Evolutionary conservation across 345 rosid genomes (phyloP).

Genomic region (Luvunga scandens): DNA sequence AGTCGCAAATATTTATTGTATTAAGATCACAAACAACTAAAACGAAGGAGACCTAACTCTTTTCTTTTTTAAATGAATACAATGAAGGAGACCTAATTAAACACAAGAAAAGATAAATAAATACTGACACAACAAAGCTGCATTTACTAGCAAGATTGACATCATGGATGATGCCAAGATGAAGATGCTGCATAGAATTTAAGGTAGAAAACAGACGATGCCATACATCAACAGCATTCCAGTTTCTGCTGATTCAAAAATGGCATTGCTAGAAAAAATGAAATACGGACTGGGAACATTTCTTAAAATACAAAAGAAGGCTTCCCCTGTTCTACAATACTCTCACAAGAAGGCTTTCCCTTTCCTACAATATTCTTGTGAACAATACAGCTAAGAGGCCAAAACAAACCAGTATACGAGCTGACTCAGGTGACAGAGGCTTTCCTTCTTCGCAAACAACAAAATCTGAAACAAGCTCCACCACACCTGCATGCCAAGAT

Average conservation of each 20-base stretch:
- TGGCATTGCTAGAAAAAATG: background rate
- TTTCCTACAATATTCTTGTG: background rate
- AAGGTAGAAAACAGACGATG: background rate
- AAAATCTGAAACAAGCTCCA: slow-evolving; percentile 82
- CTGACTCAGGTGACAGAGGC: slow-evolving; percentile 83
- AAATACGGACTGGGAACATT: background rate
- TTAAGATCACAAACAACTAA: background rate
- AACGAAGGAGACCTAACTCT: background rate
- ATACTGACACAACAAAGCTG: too few relatives aligned
- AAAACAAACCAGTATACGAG: slow-evolving; percentile 74
- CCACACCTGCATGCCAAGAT: slow-evolving; percentile 52
- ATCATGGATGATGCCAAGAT: background rate
- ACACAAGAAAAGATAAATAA: too few relatives aligned
- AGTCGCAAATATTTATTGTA: background rate
- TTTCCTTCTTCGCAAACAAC: slow-evolving; percentile 94
- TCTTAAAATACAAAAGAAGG: background rate
- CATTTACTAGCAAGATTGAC: background rate
- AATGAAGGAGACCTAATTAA: background rate
- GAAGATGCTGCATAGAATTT: background rate
- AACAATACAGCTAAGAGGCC: background rate
- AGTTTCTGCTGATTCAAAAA: background rate
- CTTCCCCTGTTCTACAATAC: background rate
- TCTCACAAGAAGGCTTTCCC: too few relatives aligned
- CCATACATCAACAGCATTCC: background rate
- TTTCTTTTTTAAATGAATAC: background rate